These are phyloP conservation scores for Amylocystis lapponica DNA, from an alignment of 768 basidiomycete species.

Conservation along the genomic window DNA sequence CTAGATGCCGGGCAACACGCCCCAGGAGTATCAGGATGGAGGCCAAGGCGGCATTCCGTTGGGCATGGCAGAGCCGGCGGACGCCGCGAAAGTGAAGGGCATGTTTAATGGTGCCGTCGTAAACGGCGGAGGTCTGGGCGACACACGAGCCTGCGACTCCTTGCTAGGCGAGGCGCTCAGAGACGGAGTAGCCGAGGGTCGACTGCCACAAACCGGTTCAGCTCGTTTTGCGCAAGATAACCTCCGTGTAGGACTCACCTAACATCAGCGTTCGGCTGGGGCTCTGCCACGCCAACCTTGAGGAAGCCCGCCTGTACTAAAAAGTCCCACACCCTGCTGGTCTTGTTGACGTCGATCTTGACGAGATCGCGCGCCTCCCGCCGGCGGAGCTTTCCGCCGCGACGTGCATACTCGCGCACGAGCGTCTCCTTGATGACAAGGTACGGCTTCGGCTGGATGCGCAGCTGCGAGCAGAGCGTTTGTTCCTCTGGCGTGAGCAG, in stretches of 20 bases:
- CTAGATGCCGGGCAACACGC: too few relatives aligned
- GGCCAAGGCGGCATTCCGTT: background rate
- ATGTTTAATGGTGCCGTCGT: slow-evolving; percentile 14
- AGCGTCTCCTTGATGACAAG: slow-evolving; percentile 94
- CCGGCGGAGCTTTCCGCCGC: slow-evolving; percentile 82
- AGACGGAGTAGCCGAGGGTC: slow-evolving; percentile 23
- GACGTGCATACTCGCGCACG: slow-evolving; percentile 86
- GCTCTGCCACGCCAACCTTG: slow-evolving; percentile 41
- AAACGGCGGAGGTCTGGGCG: slow-evolving; percentile 22
- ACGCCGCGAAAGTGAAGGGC: background rate
- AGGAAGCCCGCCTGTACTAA: slow-evolving; percentile 80
- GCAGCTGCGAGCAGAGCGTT: slow-evolving; percentile 78
- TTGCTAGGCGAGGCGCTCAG: slow-evolving; percentile 26
- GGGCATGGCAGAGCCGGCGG: background rate
- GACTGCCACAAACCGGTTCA: background rate
- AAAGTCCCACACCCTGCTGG: slow-evolving; percentile 89
- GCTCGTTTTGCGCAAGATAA: background rate
- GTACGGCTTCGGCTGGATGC: slow-evolving; percentile 93
- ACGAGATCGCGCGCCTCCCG: slow-evolving; percentile 87
- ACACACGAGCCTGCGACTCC: slow-evolving; percentile 16
- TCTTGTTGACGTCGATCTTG: slow-evolving; percentile 92
- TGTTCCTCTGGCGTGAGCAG: slow-evolving; percentile 88
- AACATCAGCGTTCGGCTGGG: slow-evolving; percentile 5
- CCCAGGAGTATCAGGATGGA: background rate
- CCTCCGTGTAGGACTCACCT: too few relatives aligned